Percentiles rank a stretch among this genome's conserved stretches.
phyloP scores from a whole-genome alignment of 2,329 filamentous ascomycete genomes.

The Calonectria honghensis region DNA sequence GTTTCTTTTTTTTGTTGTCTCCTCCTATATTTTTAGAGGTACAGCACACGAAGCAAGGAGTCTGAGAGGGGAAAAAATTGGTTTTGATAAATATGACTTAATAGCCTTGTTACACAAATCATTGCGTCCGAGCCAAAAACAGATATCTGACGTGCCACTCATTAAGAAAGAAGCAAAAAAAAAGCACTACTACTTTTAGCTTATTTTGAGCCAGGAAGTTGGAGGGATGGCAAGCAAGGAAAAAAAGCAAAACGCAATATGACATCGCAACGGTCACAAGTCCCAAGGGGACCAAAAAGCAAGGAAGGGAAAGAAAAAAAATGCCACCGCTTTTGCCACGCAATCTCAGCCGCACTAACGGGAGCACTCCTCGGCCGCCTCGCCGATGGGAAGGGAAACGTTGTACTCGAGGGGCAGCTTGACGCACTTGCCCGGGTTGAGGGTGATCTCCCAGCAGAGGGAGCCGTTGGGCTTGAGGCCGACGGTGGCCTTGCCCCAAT shows the following conservation, averaged over 20 bases:
- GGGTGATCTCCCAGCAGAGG: slow-evolving; percentile 74
- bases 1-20: neutral
- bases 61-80: neutral
- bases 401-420: slow-evolving; percentile 78
- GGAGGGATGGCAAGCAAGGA: neutral
- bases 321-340: neutral
- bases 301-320: neutral
- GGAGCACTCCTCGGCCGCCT: slow-evolving; percentile 56
- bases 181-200: neutral
- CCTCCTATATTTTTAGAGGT: neutral
- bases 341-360: neutral
- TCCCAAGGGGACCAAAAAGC: neutral
- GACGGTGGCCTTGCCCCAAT: slow-evolving; percentile 74
- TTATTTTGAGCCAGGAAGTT: neutral
- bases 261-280: neutral
- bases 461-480: slow-evolving; percentile 74
- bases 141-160: neutral
- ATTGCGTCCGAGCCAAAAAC: neutral
- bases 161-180: neutral
- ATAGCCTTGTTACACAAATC: neutral
- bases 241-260: neutral
- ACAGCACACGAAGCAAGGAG: slow-evolving; percentile 5
- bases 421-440: slow-evolving; percentile 75
- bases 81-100: neutral
- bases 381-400: slow-evolving; percentile 72